A percentile compares a stretch with the other conserved stretches of the same genome.
Evolutionary conservation across 192 early-diverging fungal species (phyloP).

Genomic region (Podila epicladia): DNA sequence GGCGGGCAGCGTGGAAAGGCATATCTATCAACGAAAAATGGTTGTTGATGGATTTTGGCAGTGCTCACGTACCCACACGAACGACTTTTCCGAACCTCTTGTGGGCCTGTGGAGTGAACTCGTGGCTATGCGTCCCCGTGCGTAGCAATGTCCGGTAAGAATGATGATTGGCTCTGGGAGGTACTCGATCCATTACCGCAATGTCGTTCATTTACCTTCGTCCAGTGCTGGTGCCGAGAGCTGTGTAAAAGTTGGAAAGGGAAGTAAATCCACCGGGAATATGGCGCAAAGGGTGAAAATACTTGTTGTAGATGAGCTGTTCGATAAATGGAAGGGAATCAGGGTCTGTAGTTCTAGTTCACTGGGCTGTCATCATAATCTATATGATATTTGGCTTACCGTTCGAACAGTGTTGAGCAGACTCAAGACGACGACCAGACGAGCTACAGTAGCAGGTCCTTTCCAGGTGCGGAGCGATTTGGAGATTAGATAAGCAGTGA

Average conservation of each 20-base stretch:
- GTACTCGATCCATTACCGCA: too few species aligned
- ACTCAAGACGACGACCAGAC: slow-evolving; percentile 10
- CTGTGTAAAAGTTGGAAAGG: slow-evolving; percentile 9
- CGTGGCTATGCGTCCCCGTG: background rate
- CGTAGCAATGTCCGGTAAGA: too few species aligned
- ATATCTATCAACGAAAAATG: too few species aligned
- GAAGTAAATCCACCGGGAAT: slow-evolving; percentile 12
- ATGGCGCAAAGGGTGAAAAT: slow-evolving; percentile 26
- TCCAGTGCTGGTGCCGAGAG: slow-evolving; percentile 5
- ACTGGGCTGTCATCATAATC: background rate
- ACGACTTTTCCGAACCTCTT: slow-evolving; percentile 52
- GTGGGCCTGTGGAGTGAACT: slow-evolving; percentile 18
- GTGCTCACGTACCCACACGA: slow-evolving; percentile 10
- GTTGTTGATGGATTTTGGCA: too few species aligned
- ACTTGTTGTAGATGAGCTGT: slow-evolving; percentile 17
- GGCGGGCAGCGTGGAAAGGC: too few species aligned
- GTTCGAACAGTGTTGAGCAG: slow-evolving; percentile 6
- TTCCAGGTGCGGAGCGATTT: too few species aligned
- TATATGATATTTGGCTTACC: slow-evolving; percentile 3
- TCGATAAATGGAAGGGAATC: background rate
- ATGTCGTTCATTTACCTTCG: slow-evolving; percentile 15
- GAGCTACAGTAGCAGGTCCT: too few species aligned
- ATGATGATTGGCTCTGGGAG: too few species aligned
- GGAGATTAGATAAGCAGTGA: background rate
- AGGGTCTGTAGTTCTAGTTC: too few species aligned